These are phyloP conservation scores for Ramaria sp. DNA, from an alignment of 768 basidiomycete genomes.

Conservation along the genomic window DNA sequence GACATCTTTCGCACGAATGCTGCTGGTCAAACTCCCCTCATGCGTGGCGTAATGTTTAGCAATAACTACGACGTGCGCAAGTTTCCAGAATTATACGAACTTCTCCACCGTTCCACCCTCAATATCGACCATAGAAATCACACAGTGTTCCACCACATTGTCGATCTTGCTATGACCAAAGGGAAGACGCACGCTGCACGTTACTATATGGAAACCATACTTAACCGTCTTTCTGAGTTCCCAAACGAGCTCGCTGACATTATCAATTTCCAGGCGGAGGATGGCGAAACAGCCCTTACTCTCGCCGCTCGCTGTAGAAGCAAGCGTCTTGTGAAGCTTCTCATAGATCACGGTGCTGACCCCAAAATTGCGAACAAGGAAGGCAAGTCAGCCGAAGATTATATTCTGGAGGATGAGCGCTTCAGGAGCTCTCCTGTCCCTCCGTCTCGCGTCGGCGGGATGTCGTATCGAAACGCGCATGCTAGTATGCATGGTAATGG, in stretches of 20 bases:
- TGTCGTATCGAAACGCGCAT: conserved; percentile 68
- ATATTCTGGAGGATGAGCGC: conserved; percentile 96
- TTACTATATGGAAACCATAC: conserved; percentile 97
- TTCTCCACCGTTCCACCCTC: conserved; percentile 93
- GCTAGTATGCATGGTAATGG: conserved; percentile 43
- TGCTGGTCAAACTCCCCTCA: conserved; percentile 91
- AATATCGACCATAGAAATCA: conserved; percentile 81
- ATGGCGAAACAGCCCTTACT: conserved; percentile 95
- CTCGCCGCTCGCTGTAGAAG: conserved; percentile 93
- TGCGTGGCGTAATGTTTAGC: conserved; percentile 99
- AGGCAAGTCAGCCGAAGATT: conserved; percentile 95
- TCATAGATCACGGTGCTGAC: conserved; percentile 94
- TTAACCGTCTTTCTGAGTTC: conserved; percentile 79
- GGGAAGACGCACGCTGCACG: conserved; percentile 95
- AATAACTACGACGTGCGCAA: conserved; percentile 99
- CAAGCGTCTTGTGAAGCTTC: conserved; percentile 88
- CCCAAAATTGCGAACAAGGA: conserved; percentile 92
- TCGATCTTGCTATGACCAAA: conserved; percentile 95
- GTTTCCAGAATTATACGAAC: conserved; percentile 94
- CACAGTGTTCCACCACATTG: conserved; percentile 96
- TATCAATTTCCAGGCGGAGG: conserved; percentile 98
- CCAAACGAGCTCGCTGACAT: conserved; percentile 95
- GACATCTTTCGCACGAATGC: conserved; percentile 97
- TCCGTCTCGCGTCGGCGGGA: conserved; percentile 48
- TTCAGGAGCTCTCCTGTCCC: conserved; percentile 87